These are phyloP conservation scores for Fulvia fulva DNA, from an alignment of 2,329 filamentous ascomycete species.

Conservation along the genomic window DNA sequence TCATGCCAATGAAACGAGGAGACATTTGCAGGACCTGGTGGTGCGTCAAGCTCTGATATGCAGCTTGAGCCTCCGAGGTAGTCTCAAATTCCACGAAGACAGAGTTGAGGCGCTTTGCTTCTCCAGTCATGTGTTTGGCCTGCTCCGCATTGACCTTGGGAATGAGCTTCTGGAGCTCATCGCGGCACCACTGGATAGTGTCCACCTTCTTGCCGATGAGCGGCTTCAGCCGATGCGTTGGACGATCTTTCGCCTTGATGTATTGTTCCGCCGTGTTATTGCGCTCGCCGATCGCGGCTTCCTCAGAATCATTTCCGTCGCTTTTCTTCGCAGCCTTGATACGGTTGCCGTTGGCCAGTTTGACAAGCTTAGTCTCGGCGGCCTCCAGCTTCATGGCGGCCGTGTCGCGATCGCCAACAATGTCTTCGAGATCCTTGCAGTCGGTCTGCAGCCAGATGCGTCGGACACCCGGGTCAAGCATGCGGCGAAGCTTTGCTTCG, in stretches of 20 bases:
- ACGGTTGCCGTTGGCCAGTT: conserved; percentile 68
- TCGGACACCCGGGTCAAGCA: conserved; percentile 78
- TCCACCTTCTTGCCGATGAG: conserved; percentile 85
- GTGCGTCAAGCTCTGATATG: conserved; percentile 81
- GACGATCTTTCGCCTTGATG: conserved; percentile 68
- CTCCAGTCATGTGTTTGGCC: conserved; percentile 50
- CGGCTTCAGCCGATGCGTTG: conserved; percentile 69
- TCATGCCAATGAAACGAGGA: conserved; percentile 77
- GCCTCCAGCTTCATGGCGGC: conserved; percentile 77
- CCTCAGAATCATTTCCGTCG: conserved; percentile 34
- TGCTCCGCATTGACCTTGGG: conserved; percentile 68
- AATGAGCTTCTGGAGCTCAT: conserved; percentile 70
- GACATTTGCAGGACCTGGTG: conserved; percentile 84
- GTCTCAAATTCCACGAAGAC: conserved; percentile 88
- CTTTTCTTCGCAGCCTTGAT: conserved; percentile 63
- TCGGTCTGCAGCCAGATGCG: conserved; percentile 81
- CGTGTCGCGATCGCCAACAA: conserved; percentile 77
- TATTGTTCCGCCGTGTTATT: conserved; percentile 70
- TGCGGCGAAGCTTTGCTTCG: conserved; percentile 68
- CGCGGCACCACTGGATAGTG: conserved; percentile 84
- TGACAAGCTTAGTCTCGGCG: conserved; percentile 82
- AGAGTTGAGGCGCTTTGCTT: conserved; percentile 63
- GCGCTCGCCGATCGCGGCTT: conserved; percentile 57
- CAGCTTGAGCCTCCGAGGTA: conserved; percentile 78
- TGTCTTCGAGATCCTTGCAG: conserved; percentile 69